phyloP scores from a whole-genome alignment of 2,329 filamentous ascomycete genomes.

The Beauveria asiatica region DNA sequence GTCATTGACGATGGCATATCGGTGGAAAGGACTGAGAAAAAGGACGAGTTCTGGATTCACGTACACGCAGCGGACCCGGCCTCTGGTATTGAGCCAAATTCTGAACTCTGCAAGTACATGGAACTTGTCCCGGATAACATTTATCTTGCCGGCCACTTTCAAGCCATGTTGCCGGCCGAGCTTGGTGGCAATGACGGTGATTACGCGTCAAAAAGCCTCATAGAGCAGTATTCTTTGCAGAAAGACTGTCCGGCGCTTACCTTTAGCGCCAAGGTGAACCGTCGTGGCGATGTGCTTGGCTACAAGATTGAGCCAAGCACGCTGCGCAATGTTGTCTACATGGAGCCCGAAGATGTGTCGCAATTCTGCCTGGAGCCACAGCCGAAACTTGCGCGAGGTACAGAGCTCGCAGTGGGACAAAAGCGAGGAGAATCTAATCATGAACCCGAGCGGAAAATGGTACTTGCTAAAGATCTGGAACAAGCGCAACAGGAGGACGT shows the following conservation, averaged over 20 bases:
- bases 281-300: conserved; percentile 44
- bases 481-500: conserved; percentile 37
- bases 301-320: conserved; percentile 44
- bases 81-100: conserved; percentile 54
- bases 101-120: conserved; percentile 51
- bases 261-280: conserved; percentile 51
- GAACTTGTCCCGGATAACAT: conserved; percentile 51
- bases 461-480: conserved; percentile 32
- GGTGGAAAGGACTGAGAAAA: conserved; percentile 46
- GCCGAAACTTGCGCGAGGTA: conserved; percentile 17
- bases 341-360: conserved; percentile 45
- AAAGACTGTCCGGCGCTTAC: conserved; percentile 46
- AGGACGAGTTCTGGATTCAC: conserved; percentile 63
- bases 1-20: conserved; percentile 78
- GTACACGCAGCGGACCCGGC: conserved; percentile 73
- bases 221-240: conserved; percentile 47
- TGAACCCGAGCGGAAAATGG: conserved; percentile 34
- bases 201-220: conserved; percentile 28
- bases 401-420: conserved; percentile 23
- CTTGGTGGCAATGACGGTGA: conserved; percentile 23
- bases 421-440: conserved; percentile 13
- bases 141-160: conserved; percentile 50
- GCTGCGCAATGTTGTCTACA: conserved; percentile 46
- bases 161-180: conserved; percentile 46
- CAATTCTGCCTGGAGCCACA: conserved; percentile 30